Conservation (phyloP, 2,329 filamentous ascomycete genomes). For the Ophiostoma fasciatum region DNA sequence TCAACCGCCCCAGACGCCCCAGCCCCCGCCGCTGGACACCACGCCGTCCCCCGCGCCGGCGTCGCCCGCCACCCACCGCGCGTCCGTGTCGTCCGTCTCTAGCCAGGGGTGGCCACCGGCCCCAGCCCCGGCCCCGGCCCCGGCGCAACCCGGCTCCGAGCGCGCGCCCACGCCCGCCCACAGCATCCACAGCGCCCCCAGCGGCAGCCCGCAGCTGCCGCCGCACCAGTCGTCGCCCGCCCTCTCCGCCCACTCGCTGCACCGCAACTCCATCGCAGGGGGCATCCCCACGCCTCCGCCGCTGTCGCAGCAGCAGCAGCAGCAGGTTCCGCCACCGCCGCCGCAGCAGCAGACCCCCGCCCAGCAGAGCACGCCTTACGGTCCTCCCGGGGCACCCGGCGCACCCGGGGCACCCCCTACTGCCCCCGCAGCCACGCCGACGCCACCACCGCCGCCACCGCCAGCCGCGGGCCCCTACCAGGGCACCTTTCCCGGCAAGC, state of each 20-base stretch:
- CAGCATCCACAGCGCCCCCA: constrained; percentile 4
- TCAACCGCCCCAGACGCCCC: constrained; percentile 1
- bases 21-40: not conserved
- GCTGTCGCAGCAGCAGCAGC: not conserved
- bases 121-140: too few species aligned
- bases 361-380: too few species aligned
- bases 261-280: constrained; percentile 5
- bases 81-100: constrained; percentile 5
- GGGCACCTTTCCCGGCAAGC: constrained; percentile 1
- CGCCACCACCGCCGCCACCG: too few species aligned
- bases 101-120: not conserved
- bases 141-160: not conserved
- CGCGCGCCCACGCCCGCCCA: constrained; percentile 2
- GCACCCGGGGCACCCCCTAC: not conserved
- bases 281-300: not conserved
- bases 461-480: not conserved
- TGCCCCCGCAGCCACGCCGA: not conserved
- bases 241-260: constrained; percentile 4
- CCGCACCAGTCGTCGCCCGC: constrained; percentile 6
- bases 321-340: not conserved
- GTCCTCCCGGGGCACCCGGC: too few species aligned
- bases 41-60: not conserved
- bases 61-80: constrained; percentile 1
- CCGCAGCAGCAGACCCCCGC: too few species aligned
- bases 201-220: constrained; percentile 5